Base-by-base conservation (phyloP, 129 eudicot species). In the Escallonia rubra region DNA sequence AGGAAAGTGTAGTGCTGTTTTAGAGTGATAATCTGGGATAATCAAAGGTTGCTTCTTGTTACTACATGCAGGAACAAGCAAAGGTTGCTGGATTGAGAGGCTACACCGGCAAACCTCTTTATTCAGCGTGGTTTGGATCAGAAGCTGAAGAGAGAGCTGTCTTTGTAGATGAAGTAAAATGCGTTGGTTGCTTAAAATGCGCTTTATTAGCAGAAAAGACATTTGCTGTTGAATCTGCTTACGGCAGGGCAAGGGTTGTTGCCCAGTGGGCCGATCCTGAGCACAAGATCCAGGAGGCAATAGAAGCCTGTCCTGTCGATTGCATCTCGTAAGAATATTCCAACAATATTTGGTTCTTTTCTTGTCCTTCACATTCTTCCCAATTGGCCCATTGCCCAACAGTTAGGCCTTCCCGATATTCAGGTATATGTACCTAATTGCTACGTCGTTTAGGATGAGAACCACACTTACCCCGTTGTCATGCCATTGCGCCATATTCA, bases 181-280 rank as follows among this genome's bases (percentile, higher is more conserved):
- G 99, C 51, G 79, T 94, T 66, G 99, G 96, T 67, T 94, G 96
- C 80, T 87, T 93, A 52, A 93, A 93, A 77, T 93, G 99, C 34
- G 99, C 96, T 54, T 79, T 89, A 61, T 51, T 82, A 10, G 99
- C 99, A 13, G 81, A 76, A 3, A 89, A 93, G 43, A 93, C 95
- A 6, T 92, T 92, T 59, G 96, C 96, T 41, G 55, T 92, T 16
- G 98, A 92, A 73, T 82, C 96, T 41, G 87, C 78, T 47, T 84
- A 92, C 66, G 98, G 98, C n/a, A 84, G 98, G 74, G 98, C 98
- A 50, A 74, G 98, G 39, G 98, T 84, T 15, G 81, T 89, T 7
- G 95, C 91, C 41, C 98, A 92, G 60, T 92, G 98, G 98, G 98
- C 90, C 12, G 96, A 92, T 74, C 72, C 96, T n/a, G 90, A 92